phyloP scores from a whole-genome alignment of 1,284 basidiomycete species.

The Coriolopsis trogii region DNA sequence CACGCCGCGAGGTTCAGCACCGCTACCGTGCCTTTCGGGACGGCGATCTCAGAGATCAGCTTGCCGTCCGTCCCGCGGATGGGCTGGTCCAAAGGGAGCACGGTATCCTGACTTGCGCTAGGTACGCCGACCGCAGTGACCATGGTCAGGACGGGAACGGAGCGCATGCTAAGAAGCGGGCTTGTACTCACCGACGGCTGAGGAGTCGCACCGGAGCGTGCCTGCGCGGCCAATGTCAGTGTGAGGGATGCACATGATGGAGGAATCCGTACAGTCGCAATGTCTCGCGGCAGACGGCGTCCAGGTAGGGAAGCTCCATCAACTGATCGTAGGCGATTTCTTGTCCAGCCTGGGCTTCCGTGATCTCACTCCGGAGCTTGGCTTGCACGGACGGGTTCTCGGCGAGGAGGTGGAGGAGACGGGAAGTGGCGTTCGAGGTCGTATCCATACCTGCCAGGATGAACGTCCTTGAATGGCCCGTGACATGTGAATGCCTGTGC shows the following conservation, averaged over 20 bases:
- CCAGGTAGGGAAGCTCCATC: conserved; percentile 35
- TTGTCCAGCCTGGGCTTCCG: conserved; percentile 14
- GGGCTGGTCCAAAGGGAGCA: conserved; percentile 30
- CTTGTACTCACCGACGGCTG: background rate
- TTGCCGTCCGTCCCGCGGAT: conserved; percentile 32
- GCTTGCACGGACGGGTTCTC: conserved; percentile 3
- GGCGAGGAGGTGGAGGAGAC: conserved; percentile 29
- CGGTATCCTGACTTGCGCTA: conserved; percentile 23
- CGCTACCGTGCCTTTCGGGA: conserved; percentile 15
- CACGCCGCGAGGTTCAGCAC: conserved; percentile 9
- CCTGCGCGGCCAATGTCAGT: background rate
- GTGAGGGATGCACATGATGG: background rate
- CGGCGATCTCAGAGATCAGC: conserved; percentile 30
- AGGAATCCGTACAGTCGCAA: conserved; percentile 28
- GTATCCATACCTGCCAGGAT: conserved; percentile 34
- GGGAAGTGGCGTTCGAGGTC: conserved; percentile 31
- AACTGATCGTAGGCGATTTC: conserved; percentile 34
- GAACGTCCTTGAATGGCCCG: conserved; percentile 21
- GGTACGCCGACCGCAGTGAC: too few relatives aligned
- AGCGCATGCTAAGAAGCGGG: conserved; percentile 9
- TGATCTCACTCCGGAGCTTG: conserved; percentile 28
- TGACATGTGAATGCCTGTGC: accelerated
- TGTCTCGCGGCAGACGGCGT: conserved; percentile 38
- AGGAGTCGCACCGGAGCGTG: background rate
- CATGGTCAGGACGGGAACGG: background rate